phyloP scores from a whole-genome alignment of 306 rosid genomes.

The Dryas octopetala region DNA sequence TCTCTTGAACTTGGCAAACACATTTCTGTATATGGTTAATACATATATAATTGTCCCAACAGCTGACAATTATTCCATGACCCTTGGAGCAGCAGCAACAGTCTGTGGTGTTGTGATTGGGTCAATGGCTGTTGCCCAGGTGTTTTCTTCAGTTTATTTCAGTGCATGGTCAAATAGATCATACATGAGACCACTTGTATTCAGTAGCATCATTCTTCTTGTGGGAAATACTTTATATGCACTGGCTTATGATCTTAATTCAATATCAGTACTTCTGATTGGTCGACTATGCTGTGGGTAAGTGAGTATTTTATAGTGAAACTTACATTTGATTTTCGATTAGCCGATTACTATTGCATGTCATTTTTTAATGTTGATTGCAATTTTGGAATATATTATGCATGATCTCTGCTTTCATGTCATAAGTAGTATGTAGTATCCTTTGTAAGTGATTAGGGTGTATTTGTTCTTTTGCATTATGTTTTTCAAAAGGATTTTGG shows the following conservation, averaged over 20 bases:
- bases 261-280: constrained; percentile 71
- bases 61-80: constrained; percentile 84
- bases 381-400: background rate
- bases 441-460: background rate
- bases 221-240: constrained; percentile 79
- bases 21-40: constrained; percentile 91
- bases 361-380: background rate
- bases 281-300: constrained; percentile 93
- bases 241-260: constrained; percentile 72
- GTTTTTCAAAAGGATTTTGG: background rate
- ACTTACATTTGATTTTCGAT: background rate
- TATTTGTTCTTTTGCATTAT: background rate
- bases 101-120: constrained; percentile 92
- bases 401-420: background rate
- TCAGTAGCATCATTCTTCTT: constrained; percentile 75
- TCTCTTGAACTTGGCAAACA: constrained; percentile 77
- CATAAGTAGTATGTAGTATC: background rate
- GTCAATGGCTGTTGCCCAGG: constrained; percentile 94
- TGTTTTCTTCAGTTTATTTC: constrained; percentile 87
- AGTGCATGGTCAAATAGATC: constrained; percentile 95
- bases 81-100: constrained; percentile 95
- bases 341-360: background rate
- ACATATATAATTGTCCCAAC: constrained; percentile 93
- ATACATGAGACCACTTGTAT: constrained; percentile 83
- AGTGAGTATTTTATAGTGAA: constrained; percentile 15